A percentile compares a stretch with the other conserved stretches of the same genome.
phyloP scores from a whole-genome alignment of 495 filamentous ascomycete genomes.

The Xylaria grammica region DNA sequence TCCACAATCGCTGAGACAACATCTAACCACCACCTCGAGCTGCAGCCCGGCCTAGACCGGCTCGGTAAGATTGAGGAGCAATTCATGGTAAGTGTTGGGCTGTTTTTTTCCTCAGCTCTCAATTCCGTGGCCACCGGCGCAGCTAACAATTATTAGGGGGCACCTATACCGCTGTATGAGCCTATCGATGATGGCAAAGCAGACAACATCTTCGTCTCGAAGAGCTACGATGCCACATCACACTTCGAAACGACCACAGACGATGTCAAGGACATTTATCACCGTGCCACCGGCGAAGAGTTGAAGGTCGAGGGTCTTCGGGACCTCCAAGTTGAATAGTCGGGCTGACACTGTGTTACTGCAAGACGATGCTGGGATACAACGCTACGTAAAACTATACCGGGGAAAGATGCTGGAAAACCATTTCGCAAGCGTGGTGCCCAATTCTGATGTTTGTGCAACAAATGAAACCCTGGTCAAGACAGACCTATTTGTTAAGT shows the following conservation, averaged over 20 bases:
- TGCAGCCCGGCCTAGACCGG: constrained; percentile 90
- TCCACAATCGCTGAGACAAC: constrained; percentile 93
- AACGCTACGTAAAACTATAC: constrained; percentile 13
- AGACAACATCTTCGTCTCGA: constrained; percentile 95
- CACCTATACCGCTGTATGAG: constrained; percentile 91
- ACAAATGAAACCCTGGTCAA: constrained; percentile 8
- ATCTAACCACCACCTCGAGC: constrained; percentile 93
- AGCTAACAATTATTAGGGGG: constrained; percentile 51
- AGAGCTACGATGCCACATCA: constrained; percentile 96
- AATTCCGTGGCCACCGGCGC: constrained; percentile 3
- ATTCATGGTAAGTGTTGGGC: constrained; percentile 69
- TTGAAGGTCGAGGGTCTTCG: constrained; percentile 69
- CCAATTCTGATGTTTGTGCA: not conserved
- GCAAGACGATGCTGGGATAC: not conserved
- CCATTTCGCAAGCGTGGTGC: not conserved
- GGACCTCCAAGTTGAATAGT: constrained; percentile 59
- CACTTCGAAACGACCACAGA: constrained; percentile 94
- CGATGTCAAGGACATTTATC: constrained; percentile 94
- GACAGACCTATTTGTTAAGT: not conserved
- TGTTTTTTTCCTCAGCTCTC: not conserved
- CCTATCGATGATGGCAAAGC: constrained; percentile 83
- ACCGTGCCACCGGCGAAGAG: constrained; percentile 84
- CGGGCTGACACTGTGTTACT: not conserved
- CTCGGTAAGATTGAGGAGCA: constrained; percentile 95
- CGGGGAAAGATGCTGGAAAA: constrained; percentile 4